Evolutionary conservation across 2,329 filamentous ascomycete species (phyloP), one percentile per base, ranked within the genome.

Genomic region (Trichoderma atrobrunneum): DNA sequence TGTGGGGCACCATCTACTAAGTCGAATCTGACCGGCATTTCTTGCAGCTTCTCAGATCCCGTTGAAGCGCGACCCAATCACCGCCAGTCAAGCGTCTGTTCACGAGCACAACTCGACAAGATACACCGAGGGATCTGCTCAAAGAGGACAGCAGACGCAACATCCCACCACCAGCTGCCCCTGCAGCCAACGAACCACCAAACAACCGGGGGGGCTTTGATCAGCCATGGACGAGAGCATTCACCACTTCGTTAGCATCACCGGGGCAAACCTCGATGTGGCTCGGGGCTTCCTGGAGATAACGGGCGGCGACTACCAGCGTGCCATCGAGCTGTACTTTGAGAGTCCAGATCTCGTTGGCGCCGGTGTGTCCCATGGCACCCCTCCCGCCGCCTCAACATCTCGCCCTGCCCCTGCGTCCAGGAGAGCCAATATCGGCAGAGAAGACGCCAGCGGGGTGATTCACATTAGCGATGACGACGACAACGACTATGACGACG

Each of bases 281-380:
- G 96, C 95, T 34, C 88, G 89, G 74, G 92, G 93, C 76, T 97
- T 97, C 81, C 88, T 98, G 62, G 88, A 92, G 77, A 88, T 99
- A 79, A 91, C 94, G n/a, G 92, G 93, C 76, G 91, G 91, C 78
- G 92, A 97, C 79, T 85, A 95, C 66, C 90, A 94, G 81, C 92
- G 95, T 78, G 96, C 96, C 30, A 91, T 98, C 77, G 90, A 93
- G 78, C 90, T 98, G 14, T 99, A 91, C 84, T 98, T 94, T 81
- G 94, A 97, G 79, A 96, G 92, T 79, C 93, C 92, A 57, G 94
- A 95, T 62, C 88, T 91, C 7, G 79, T 81, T n/a, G 80, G 80
- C 48, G 80, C 80, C 43, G 80, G 78, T 48, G 64, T 81, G n/a
- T 73, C 76, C 32, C 76, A 74, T 62, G 61, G 73, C 48, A 70